Conservation (phyloP, 768 basidiomycete species). For the Dioszegia hungarica region DNA sequence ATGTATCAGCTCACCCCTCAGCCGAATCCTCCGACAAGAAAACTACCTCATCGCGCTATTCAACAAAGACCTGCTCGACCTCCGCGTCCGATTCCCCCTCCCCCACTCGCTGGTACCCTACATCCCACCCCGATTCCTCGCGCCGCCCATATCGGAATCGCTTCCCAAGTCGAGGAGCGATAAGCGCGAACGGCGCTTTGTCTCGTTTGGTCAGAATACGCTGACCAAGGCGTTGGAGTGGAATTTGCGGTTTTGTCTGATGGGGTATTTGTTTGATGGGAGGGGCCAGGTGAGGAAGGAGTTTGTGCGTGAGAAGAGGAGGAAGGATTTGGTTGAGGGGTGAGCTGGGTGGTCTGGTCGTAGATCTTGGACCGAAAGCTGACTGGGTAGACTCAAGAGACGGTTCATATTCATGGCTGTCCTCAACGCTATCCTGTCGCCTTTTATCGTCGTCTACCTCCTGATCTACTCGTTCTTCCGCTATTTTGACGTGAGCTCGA, state of each 20-base stretch:
- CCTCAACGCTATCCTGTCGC: slow-evolving; percentile 88
- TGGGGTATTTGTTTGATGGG: slow-evolving; percentile 91
- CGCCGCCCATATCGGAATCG: slow-evolving; percentile 18
- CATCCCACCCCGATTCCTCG: slow-evolving; percentile 27
- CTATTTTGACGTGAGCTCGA: slow-evolving; percentile 83
- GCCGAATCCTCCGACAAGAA: slow-evolving; percentile 91
- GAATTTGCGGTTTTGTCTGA: slow-evolving; percentile 92
- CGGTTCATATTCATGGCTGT: slow-evolving; percentile 97
- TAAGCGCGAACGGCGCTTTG: slow-evolving; percentile 53
- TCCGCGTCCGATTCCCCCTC: slow-evolving; percentile 71
- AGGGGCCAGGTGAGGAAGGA: slow-evolving; percentile 84
- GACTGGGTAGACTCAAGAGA: slow-evolving; percentile 61
- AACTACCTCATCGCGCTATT: slow-evolving; percentile 97
- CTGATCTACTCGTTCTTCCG: slow-evolving; percentile 99
- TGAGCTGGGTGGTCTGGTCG: slow-evolving; percentile 51
- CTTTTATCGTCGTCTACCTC: slow-evolving; percentile 93
- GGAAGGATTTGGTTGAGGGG: slow-evolving; percentile 75
- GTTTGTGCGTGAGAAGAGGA: slow-evolving; percentile 80
- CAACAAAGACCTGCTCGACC: slow-evolving; percentile 90
- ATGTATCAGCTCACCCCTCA: slow-evolving; percentile 10
- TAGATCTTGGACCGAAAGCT: not conserved
- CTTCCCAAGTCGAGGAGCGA: slow-evolving; percentile 3
- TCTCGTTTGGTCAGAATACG: slow-evolving; percentile 57
- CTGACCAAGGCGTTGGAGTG: slow-evolving; percentile 90
- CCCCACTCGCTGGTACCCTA: slow-evolving; percentile 19